A percentile compares a stretch with the other conserved stretches of the same genome.
These are phyloP conservation scores for Panicum hallii DNA, from an alignment of 202 grass and related monocot species.

Conservation along the genomic window DNA sequence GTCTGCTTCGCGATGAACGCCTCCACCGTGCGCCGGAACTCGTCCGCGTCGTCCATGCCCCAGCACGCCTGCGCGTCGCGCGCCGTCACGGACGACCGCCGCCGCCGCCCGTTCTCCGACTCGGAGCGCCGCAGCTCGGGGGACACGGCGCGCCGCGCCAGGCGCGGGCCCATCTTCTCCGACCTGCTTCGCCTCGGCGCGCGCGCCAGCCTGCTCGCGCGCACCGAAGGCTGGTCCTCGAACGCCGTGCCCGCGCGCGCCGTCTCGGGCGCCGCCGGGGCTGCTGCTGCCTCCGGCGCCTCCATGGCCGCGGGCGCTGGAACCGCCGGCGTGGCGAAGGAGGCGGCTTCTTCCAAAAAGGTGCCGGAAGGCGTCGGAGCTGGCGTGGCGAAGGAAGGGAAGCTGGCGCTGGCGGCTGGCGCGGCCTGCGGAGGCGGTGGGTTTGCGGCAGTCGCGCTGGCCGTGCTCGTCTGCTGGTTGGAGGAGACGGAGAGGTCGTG, in stretches of 20 bases:
- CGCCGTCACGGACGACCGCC: slow-evolving; percentile 47
- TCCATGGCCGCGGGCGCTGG: neutral
- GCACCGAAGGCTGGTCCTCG: slow-evolving; percentile 57
- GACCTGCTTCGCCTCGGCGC: slow-evolving; percentile 61
- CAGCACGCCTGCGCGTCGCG: slow-evolving; percentile 49
- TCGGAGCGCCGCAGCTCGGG: slow-evolving; percentile 65
- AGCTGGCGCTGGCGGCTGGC: neutral
- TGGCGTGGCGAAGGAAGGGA: slow-evolving; percentile 11
- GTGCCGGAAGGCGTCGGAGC: neutral
- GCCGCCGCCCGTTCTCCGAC: slow-evolving; percentile 58
- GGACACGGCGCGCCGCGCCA: slow-evolving; percentile 14
- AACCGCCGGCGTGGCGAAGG: slow-evolving; percentile 1
- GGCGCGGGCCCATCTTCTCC: slow-evolving; percentile 55
- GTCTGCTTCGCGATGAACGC: slow-evolving; percentile 92
- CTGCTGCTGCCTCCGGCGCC: neutral
- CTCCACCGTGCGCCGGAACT: slow-evolving; percentile 77
- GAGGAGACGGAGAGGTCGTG: slow-evolving; percentile 48
- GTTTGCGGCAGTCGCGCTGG: neutral
- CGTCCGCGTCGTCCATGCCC: slow-evolving; percentile 67
- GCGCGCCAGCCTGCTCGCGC: slow-evolving; percentile 35
- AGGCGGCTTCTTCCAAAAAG: neutral
- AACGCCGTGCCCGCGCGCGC: neutral
- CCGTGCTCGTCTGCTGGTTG: neutral
- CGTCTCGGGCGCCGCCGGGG: neutral
- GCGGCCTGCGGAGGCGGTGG: neutral